These are phyloP conservation scores for Penicillium riverlandense DNA, from an alignment of 495 filamentous ascomycete species.

Conservation along the genomic window DNA sequence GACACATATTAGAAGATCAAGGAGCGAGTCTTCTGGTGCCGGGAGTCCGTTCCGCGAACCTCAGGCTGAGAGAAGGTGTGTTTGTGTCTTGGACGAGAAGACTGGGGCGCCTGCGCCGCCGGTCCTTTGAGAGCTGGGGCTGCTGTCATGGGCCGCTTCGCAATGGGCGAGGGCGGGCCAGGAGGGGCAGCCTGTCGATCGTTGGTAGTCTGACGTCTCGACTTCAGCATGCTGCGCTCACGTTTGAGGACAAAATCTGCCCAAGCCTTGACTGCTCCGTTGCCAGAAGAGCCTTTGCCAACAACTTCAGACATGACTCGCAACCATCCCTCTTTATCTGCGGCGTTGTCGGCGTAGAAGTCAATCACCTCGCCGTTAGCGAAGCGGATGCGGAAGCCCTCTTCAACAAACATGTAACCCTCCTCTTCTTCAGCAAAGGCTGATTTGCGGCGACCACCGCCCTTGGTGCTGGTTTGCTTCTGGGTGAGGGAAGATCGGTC, in stretches of 20 bases:
- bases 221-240: constrained; percentile 27
- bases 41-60: constrained; percentile 27
- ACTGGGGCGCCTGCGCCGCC: constrained; percentile 18
- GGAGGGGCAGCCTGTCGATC: constrained; percentile 11
- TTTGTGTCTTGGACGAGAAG: constrained; percentile 29
- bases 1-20: constrained; percentile 28
- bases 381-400: constrained; percentile 96
- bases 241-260: constrained; percentile 71
- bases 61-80: constrained; percentile 41
- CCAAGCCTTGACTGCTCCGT: constrained; percentile 53
- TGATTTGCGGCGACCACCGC: constrained; percentile 76
- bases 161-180: constrained; percentile 17
- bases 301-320: constrained; percentile 78
- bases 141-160: constrained; percentile 5
- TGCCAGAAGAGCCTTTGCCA: constrained; percentile 52
- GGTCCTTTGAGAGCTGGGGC: constrained; percentile 24
- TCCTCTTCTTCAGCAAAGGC: constrained; percentile 98
- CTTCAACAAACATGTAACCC: constrained; percentile 99
- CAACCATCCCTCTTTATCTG: constrained; percentile 92
- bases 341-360: constrained; percentile 87
- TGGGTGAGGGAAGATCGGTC: constrained; percentile 78
- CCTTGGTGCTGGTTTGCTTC: constrained; percentile 65
- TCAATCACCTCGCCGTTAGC: constrained; percentile 97
- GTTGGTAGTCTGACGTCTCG: constrained; percentile 23
- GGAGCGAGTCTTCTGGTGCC: constrained; percentile 39